phyloP scores from a whole-genome alignment of 176 grass and related monocot species.

The Bromus sterilis region DNA sequence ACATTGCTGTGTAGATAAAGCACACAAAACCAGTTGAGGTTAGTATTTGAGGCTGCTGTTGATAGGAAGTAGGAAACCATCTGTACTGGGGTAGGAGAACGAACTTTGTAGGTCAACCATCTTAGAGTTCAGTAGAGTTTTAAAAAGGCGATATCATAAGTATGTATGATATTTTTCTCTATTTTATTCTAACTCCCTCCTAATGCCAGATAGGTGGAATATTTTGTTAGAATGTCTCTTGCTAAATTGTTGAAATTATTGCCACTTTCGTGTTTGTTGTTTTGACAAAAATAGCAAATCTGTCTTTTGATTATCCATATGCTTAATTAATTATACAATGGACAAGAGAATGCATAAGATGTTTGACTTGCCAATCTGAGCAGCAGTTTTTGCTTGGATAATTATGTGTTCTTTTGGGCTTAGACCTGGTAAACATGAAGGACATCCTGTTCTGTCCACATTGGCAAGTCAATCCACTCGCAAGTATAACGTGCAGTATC shows the following conservation, averaged over 20 bases:
- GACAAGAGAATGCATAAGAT: neutral
- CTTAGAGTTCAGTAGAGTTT: neutral
- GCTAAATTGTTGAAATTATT: slow-evolving; percentile 16
- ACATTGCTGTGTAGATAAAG: neutral
- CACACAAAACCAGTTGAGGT: slow-evolving; percentile 6
- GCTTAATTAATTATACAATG: neutral
- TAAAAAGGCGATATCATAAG: neutral
- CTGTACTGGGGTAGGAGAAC: neutral
- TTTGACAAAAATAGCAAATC: neutral
- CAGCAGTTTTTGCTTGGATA: slow-evolving; percentile 14
- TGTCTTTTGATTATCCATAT: neutral
- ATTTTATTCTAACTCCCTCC: neutral
- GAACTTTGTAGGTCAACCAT: neutral
- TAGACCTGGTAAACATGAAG: slow-evolving; percentile 4
- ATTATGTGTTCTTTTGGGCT: slow-evolving; percentile 13
- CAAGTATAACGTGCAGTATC: neutral
- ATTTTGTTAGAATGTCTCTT: neutral
- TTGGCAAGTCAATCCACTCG: neutral
- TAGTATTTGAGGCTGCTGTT: neutral
- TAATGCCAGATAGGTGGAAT: neutral
- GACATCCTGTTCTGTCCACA: neutral
- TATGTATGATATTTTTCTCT: neutral
- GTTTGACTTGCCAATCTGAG: slow-evolving; percentile 24
- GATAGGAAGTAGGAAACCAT: neutral
- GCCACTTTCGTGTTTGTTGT: neutral